Evolutionary conservation across 768 basidiomycete species (phyloP), one percentile per base, ranked within the genome.

Genomic region (Tulasnella calospora): DNA sequence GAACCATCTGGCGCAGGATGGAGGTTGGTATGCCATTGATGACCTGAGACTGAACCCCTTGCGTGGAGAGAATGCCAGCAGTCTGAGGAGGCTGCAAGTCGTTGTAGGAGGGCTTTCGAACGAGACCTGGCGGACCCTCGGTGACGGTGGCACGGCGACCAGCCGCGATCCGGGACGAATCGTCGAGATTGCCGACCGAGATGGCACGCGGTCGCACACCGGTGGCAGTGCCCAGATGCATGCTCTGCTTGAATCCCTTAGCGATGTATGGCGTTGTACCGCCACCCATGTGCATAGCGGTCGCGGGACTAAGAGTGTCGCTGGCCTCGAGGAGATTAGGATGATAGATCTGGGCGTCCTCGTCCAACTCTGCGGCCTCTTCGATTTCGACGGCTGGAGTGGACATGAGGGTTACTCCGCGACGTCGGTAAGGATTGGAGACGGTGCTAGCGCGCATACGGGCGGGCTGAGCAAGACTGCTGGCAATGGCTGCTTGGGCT

Each of bases 371-470:
- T 74, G 93, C 92, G 74, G 94, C 93, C 23, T 93, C 91, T 79
- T 91, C 89, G n/a, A 74, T 78, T 51, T 80, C 79, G 35, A 71
- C 61, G 88, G 87, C 41, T 83, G 87, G 89, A 2, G 91, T 90
- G 21, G 90, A 83, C 55, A 94, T 85, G 79, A 93, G 86, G 4
- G 92, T 91, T 61, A 69, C 23, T 86, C 87, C 51, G 55, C 71
- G 90, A 87, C 78, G 92, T 86, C 94, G 90, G 84, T 95, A 96
- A n/a, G 95, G 94, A 83, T 94, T 92, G 17, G 96, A 97, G 21
- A 98, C 95, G 0, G 96, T 98, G 82, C 89, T 96, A 21, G 96
- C 95, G 12, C 96, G 91, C 83, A 91, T 85, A 79, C 96, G 89
- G 74, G 93, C 90, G 23, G 92, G 93, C 81, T 92, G 91, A 71